Evolutionary conservation across 306 rosid genomes (phyloP), one percentile per base, ranked within the genome.

Genomic region (Cucumis melo): DNA sequence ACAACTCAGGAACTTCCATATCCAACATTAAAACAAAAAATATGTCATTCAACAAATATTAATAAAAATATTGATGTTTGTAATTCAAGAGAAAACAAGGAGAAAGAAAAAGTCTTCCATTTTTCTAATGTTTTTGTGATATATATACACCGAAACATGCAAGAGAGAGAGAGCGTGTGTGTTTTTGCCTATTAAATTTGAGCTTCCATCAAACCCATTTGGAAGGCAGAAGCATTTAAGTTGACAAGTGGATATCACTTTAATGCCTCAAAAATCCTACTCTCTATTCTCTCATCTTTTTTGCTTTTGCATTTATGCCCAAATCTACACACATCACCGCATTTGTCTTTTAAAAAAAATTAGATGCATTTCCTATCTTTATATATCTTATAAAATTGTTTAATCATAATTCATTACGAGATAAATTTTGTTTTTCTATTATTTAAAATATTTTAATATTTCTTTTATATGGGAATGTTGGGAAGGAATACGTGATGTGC

Each of bases 241-340:
- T 63, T 85, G 86, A 42, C 84, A 70, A 85, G 88, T 82, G 73
- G 79, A 83, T 70, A 71, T 85, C 85, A 27, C 75, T 79, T 80
- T 77, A 84, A 84, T 81, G 83, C 80, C 68, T 56, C 78, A 4
- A 74, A 84, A 84, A 76, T 79, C 87, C 41, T 60, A 57, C 80
- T 50, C 73, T 61, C 62, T 12, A 8, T 82, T 38, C 27, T 29
- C 27, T 36, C 56, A 19, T 38, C 24, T 61, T 8, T 51, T 8
- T 51, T 2, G 5, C 66, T 12, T 32, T 16, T 27, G 87, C 87
- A 78, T 80, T 84, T 74, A 84, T 80, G 54, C 17, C 78, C 78
- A 59, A 81, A 81, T 80, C 84, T 75, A 83, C 70, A 80, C 42
- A 55, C 60, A 60, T 77, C 75, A 82, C 80, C 80, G 60, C 60